Evolutionary conservation across 495 filamentous ascomycete species (phyloP), one percentile per base, ranked within the genome.

Genomic region (Recurvomyces mirabilis): DNA sequence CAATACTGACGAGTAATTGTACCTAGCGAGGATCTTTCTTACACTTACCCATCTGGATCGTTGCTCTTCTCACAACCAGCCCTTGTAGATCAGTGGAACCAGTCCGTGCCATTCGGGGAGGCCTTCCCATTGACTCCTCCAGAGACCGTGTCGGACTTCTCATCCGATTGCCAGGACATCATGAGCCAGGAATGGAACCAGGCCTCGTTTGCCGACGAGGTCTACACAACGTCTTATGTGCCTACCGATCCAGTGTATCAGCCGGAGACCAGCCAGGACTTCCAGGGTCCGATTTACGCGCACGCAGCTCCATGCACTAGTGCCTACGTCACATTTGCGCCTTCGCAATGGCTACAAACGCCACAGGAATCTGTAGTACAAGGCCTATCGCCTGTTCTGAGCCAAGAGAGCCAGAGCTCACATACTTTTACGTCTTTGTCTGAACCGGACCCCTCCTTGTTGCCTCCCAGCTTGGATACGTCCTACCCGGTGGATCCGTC

Each of bases 361-460:
- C 26, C 38, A 18, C 30, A 19, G 3, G 28, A 23, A 14, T 14
- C 38, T 49, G 46, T 53, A 53, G 51, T 41, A 4, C 5, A 35
- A 15, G 51, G 45, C 24, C 31, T 41, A 40, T 53, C 45, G 38
- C 45, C 51, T 21, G 51, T 39, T 41, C 40, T 53, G 40, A 53
- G 51, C 45, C 25, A 53, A 26, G 46, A 49, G 26, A 53, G 51
- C 51, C 46, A 45, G 39, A 53, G 32, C 39, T 45, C 51, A 34
- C 44, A 45, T 33, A 53, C 38, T 45, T 46, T 53, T 19, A 30
- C 26, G 21, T 49, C 51, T 12, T 24, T 47, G 13, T 43, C 50
- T 24, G 44, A 53, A 38, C 38, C 43, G 50, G 50, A 53, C 17
- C 2, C 33, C 5, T 28, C 20, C 22, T 12, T 48, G 12, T 14